phyloP scores from a whole-genome alignment of 2,329 filamentous ascomycete genomes.

The Macrophomina pseudophaseolina region DNA sequence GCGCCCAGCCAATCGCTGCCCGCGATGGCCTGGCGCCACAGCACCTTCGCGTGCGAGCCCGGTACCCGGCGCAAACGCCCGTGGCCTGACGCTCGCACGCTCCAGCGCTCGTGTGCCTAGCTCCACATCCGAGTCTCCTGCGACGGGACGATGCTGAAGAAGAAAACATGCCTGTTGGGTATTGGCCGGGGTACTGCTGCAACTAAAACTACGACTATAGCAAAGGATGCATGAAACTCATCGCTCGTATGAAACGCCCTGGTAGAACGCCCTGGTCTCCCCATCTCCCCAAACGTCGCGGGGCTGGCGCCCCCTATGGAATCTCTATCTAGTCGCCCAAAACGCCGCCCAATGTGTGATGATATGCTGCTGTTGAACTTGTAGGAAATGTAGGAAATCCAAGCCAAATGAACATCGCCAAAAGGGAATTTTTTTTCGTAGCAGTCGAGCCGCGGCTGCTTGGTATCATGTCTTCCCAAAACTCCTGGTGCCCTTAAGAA shows the following conservation, averaged over 20 bases:
- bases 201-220: slow-evolving; percentile 22
- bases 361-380: slow-evolving; percentile 1
- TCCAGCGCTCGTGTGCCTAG: neutral
- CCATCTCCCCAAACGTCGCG: neutral
- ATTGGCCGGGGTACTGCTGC: slow-evolving; percentile 19
- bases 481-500: slow-evolving; percentile 21
- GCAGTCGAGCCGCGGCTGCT: slow-evolving; percentile 24
- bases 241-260: slow-evolving; percentile 25
- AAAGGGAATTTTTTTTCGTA: slow-evolving; percentile 24
- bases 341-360: slow-evolving; percentile 28
- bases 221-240: slow-evolving; percentile 20
- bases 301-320: slow-evolving; percentile 19
- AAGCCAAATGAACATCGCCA: slow-evolving; percentile 16
- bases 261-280: neutral
- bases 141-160: neutral
- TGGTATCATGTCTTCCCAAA: slow-evolving; percentile 27
- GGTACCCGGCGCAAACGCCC: slow-evolving; percentile 2
- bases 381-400: slow-evolving; percentile 12
- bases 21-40: slow-evolving; percentile 1
- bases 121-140: neutral
- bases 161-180: slow-evolving; percentile 13
- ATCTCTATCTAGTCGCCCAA: slow-evolving; percentile 28
- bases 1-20: slow-evolving; percentile 6
- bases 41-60: slow-evolving; percentile 6
- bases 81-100: slow-evolving; percentile 14